Conservation (phyloP, 306 rosid species). For the Senna tora region DNA sequence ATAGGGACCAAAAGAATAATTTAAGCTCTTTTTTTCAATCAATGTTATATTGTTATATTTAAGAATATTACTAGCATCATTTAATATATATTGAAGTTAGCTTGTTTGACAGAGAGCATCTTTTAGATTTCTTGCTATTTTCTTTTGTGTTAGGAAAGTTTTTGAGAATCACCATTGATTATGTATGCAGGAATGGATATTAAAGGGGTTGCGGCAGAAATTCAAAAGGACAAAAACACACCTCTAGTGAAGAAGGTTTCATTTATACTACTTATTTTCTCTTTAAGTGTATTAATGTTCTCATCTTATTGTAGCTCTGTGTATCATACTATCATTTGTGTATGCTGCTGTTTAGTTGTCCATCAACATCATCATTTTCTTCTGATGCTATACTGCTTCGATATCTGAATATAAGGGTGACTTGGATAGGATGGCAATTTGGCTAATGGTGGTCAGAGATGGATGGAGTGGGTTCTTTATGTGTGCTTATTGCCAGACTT, state of each 20-base stretch:
- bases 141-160: constrained; percentile 52
- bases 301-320: constrained; percentile 38
- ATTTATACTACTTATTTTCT: constrained; percentile 47
- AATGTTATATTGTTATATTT: constrained; percentile 16
- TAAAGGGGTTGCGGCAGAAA: constrained; percentile 99
- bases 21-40: neutral
- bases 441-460: neutral
- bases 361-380: constrained; percentile 14
- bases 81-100: constrained; percentile 14
- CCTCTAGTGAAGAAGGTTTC: constrained; percentile 95
- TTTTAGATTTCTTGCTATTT: constrained; percentile 42
- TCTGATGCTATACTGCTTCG: constrained; percentile 32
- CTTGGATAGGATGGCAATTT: neutral
- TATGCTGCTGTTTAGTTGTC: constrained; percentile 36
- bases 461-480: neutral
- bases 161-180: constrained; percentile 71
- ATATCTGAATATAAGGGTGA: neutral
- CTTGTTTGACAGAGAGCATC: constrained; percentile 35
- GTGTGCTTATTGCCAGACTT: neutral
- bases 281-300: constrained; percentile 36
- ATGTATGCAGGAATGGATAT: constrained; percentile 98
- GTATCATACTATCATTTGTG: constrained; percentile 39
- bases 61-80: constrained; percentile 26
- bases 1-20: neutral
- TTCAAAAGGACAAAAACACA: constrained; percentile 88